A percentile compares a stretch with the other conserved stretches of the same genome.
These are phyloP conservation scores for Noccaea bulbosa DNA, from an alignment of 345 rosid genomes.

Conservation along the genomic window DNA sequence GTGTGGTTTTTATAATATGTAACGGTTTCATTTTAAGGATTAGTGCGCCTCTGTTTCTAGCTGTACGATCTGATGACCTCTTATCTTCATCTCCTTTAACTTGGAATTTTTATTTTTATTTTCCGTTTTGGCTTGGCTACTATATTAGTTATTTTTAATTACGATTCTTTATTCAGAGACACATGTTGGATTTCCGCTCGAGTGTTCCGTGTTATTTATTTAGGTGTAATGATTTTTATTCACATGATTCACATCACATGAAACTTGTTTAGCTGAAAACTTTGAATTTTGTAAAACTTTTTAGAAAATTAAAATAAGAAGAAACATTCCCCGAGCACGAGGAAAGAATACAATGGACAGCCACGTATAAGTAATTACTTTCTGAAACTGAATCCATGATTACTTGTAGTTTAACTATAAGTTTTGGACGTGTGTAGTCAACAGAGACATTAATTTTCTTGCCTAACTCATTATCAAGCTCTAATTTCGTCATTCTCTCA, in stretches of 20 bases:
- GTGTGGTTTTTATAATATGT: constrained; percentile 7
- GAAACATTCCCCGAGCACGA: constrained; percentile 36
- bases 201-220: constrained; percentile 4
- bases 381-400: constrained; percentile 17
- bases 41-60: constrained; percentile 11
- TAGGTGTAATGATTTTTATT: constrained; percentile 19
- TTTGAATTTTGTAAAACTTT: constrained; percentile 1
- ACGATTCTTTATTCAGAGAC: not conserved
- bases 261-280: constrained; percentile 12
- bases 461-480: constrained; percentile 29
- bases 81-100: constrained; percentile 13
- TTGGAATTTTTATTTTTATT: not conserved
- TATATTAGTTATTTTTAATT: not conserved
- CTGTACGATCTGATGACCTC: constrained; percentile 31
- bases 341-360: constrained; percentile 9
- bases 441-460: constrained; percentile 9
- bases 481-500: not conserved
- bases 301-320: not conserved
- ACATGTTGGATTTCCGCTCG: constrained; percentile 23
- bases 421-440: constrained; percentile 33
- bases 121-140: not conserved
- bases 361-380: constrained; percentile 20
- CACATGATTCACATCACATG: constrained; percentile 14
- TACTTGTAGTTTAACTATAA: constrained; percentile 39
- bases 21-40: not conserved